Evolutionary conservation across 306 rosid species (phyloP).

Genomic region (Inga oerstediana): DNA sequence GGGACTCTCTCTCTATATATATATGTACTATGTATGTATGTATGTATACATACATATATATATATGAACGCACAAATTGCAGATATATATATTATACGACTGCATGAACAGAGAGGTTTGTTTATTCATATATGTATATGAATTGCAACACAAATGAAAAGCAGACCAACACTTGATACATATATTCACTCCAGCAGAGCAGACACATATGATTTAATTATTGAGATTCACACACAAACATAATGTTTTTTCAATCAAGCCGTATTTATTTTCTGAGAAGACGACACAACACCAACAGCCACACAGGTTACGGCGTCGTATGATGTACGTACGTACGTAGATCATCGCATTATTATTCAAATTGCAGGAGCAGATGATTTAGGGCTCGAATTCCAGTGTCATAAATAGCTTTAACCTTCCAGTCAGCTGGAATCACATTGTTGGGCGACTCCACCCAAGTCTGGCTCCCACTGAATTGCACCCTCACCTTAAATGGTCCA

Average conservation of each 20-base stretch:
- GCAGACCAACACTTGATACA: background rate
- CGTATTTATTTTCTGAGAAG: background rate
- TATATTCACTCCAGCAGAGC: background rate
- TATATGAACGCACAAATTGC: too few relatives aligned
- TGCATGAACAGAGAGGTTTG: background rate
- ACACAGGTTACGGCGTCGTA: background rate
- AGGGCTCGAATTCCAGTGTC: constrained; percentile 49
- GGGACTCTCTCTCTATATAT: too few relatives aligned
- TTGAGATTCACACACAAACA: background rate
- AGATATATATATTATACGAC: background rate
- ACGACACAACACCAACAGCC: background rate
- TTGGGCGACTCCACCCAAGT: constrained; percentile 56
- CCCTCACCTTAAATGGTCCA: constrained; percentile 55
- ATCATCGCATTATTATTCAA: background rate
- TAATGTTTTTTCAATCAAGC: background rate
- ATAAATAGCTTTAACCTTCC: constrained; percentile 70
- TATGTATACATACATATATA: too few relatives aligned
- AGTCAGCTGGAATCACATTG: constrained; percentile 61
- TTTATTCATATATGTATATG: background rate
- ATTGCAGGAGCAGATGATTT: background rate
- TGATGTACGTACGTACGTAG: background rate
- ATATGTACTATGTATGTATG: too few relatives aligned
- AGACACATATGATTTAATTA: background rate
- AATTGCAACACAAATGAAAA: background rate
- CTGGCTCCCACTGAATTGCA: constrained; percentile 53